Conservation (phyloP, 192 early-diverging fungal genomes). For the Podila horticola region DNA sequence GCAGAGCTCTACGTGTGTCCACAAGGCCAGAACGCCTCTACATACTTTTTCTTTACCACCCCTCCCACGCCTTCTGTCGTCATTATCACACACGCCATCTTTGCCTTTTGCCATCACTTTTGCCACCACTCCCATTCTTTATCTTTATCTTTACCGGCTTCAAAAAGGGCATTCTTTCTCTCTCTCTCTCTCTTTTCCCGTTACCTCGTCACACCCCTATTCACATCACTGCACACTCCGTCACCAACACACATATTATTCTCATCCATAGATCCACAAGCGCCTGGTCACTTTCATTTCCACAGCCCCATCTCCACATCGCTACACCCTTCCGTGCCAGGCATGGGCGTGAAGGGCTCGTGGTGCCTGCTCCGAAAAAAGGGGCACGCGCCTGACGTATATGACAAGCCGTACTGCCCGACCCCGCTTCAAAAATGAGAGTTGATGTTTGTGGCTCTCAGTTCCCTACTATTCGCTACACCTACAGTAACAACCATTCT, state of each 20-base stretch:
- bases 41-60: no score
- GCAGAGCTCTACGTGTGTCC: no score
- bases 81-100: no score
- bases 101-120: no score
- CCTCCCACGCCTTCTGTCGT: no score
- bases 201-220: neutral
- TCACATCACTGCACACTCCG: neutral
- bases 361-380: conserved; percentile 1
- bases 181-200: neutral
- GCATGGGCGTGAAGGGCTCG: conserved; percentile 2
- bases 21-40: no score
- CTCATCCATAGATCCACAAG: no score
- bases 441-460: neutral
- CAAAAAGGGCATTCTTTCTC: no score
- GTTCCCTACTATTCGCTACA: neutral
- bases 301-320: neutral
- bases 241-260: no score
- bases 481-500: neutral
- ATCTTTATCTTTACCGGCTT: no score
- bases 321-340: neutral
- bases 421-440: neutral
- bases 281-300: neutral
- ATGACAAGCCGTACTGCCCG: neutral
- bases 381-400: neutral
- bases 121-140: no score